These are phyloP conservation scores for Termitomyces eurrhizus DNA, from an alignment of 768 basidiomycete genomes.

Conservation along the genomic window DNA sequence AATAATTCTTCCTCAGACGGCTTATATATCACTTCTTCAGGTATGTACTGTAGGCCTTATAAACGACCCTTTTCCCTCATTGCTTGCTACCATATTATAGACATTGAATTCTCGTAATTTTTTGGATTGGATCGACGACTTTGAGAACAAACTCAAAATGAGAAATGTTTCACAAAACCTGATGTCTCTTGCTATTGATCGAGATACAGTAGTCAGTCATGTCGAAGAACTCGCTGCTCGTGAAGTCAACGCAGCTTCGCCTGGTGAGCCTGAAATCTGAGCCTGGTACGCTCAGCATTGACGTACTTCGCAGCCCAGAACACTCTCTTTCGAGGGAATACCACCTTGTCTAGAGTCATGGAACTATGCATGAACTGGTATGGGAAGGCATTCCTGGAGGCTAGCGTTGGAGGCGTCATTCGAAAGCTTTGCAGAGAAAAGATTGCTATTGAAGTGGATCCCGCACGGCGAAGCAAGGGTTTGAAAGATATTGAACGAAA, in stretches of 20 bases:
- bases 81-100: slow-evolving; percentile 25
- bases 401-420: slow-evolving; percentile 69
- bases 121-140: slow-evolving; percentile 71
- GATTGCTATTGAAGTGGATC: slow-evolving; percentile 80
- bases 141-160: slow-evolving; percentile 63
- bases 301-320: slow-evolving; percentile 53
- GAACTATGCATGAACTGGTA: slow-evolving; percentile 81
- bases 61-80: neutral
- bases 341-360: slow-evolving; percentile 67
- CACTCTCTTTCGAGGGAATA: slow-evolving; percentile 71
- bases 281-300: neutral
- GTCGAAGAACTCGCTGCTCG: slow-evolving; percentile 65
- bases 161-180: slow-evolving; percentile 60
- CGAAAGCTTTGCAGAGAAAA: slow-evolving; percentile 69
- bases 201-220: slow-evolving; percentile 59
- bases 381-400: slow-evolving; percentile 76
- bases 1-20: slow-evolving; percentile 67
- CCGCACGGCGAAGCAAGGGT: slow-evolving; percentile 58
- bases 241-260: slow-evolving; percentile 67
- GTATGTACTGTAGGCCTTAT: slow-evolving; percentile 27
- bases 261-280: slow-evolving; percentile 41
- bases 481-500: slow-evolving; percentile 62
- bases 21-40: slow-evolving; percentile 57
- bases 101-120: slow-evolving; percentile 57
- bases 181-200: slow-evolving; percentile 67